Evolutionary conservation across 208 protist genomes (phyloP).

Genomic region (Porcisia deanei): DNA sequence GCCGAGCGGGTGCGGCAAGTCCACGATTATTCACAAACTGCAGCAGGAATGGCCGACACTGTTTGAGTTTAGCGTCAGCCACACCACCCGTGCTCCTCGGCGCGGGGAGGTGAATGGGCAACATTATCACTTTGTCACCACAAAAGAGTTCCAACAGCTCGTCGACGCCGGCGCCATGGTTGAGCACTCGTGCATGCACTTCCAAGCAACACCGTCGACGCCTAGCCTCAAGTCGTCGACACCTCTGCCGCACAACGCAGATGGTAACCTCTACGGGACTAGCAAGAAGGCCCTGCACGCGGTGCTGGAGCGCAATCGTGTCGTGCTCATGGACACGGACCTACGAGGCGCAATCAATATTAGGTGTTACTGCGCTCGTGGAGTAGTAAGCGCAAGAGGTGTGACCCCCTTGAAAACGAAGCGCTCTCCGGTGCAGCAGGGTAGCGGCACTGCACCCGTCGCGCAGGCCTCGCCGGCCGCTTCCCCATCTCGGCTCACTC

Average conservation of each 20-base stretch:
- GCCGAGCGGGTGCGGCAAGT: conserved; percentile 88
- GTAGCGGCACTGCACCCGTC: neutral
- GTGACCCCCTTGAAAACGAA: conserved; percentile 8
- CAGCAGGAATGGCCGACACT: conserved; percentile 44
- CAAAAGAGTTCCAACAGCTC: conserved; percentile 52
- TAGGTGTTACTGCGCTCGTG: conserved; percentile 39
- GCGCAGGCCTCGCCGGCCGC: neutral
- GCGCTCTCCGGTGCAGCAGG: neutral
- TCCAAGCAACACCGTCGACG: conserved; percentile 26
- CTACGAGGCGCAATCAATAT: conserved; percentile 76
- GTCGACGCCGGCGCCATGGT: conserved; percentile 65
- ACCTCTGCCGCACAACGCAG: neutral
- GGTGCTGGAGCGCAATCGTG: conserved; percentile 41
- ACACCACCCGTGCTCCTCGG: conserved; percentile 86
- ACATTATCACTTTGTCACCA: conserved; percentile 85
- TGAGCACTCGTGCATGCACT: conserved; percentile 70
- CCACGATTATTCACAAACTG: conserved; percentile 78
- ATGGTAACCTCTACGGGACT: conserved; percentile 88
- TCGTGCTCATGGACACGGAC: conserved; percentile 86
- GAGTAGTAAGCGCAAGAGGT: conserved; percentile 15
- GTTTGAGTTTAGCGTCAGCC: conserved; percentile 89
- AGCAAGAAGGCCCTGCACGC: conserved; percentile 60
- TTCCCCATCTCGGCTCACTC: neutral
- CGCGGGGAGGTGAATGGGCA: conserved; percentile 78
- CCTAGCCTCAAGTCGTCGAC: neutral